phyloP scores from a whole-genome alignment of 441 rosid species.

The California macrophylla region DNA sequence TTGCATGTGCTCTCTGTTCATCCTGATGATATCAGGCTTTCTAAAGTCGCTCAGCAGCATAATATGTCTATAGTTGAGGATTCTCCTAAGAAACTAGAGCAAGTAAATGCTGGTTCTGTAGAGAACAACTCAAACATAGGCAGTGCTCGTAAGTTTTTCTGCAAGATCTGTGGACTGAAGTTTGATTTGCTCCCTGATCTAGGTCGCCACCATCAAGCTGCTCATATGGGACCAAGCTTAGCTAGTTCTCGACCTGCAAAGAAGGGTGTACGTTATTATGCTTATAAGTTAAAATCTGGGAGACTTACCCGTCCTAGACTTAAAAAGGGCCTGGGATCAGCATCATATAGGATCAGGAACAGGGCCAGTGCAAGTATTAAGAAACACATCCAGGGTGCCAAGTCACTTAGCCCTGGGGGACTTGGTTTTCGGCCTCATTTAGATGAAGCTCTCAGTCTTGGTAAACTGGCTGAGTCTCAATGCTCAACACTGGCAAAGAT shows the following conservation, averaged over 20 bases:
- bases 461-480: constrained; percentile 50
- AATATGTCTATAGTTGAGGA: constrained; percentile 23
- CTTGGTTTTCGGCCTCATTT: constrained; percentile 29
- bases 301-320: constrained; percentile 79
- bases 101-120: constrained; percentile 23
- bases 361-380: constrained; percentile 53
- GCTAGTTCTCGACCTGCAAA: constrained; percentile 54
- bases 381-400: constrained; percentile 62
- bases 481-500: constrained; percentile 66
- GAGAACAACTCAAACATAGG: constrained; percentile 39
- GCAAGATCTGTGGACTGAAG: constrained; percentile 84
- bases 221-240: constrained; percentile 68
- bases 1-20: constrained; percentile 67
- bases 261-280: constrained; percentile 59
- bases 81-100: constrained; percentile 38
- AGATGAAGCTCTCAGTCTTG: constrained; percentile 32
- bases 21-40: constrained; percentile 42
- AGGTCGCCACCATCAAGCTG: constrained; percentile 98
- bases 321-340: constrained; percentile 75
- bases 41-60: constrained; percentile 35
- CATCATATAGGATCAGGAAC: constrained; percentile 68
- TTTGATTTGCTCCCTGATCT: constrained; percentile 94
- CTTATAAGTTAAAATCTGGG: constrained; percentile 78
- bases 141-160: constrained; percentile 44
- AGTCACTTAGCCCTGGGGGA: constrained; percentile 32